Evolutionary conservation across 106 monocot species (phyloP).

Genomic region (Dendrobium nobile): DNA sequence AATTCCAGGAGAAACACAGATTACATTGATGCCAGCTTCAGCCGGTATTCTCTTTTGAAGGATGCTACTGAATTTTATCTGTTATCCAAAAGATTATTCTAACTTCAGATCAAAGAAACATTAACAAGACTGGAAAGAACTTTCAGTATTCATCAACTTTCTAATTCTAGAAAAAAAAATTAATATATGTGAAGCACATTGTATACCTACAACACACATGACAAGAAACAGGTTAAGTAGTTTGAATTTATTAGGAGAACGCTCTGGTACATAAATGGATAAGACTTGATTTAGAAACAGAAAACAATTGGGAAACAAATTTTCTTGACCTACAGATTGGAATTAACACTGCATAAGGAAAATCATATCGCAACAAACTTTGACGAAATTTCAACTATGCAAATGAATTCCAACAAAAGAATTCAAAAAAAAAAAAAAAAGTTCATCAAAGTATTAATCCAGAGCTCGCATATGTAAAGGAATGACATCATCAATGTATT

Average conservation of each 20-base stretch:
- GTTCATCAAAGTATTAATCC: too few relatives aligned
- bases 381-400: too few relatives aligned
- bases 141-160: background rate
- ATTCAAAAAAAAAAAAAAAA: too few relatives aligned
- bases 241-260: background rate
- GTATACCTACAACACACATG: background rate
- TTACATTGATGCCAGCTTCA: constrained; percentile 77
- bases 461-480: too few relatives aligned
- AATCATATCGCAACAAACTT: too few relatives aligned
- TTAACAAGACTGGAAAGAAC: background rate
- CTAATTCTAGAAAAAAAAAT: background rate
- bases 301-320: background rate
- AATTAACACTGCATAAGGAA: too few relatives aligned
- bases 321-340: too few relatives aligned
- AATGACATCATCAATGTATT: too few relatives aligned
- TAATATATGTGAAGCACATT: background rate
- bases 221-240: background rate
- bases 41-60: constrained; percentile 81
- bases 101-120: background rate
- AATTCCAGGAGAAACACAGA: constrained; percentile 89
- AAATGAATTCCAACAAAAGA: too few relatives aligned
- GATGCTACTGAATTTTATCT: constrained; percentile 94
- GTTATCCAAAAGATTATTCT: constrained; percentile 13
- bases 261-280: background rate
- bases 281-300: background rate